Conservation (phyloP, 768 basidiomycete species). For the Strobilomyces confusus region DNA sequence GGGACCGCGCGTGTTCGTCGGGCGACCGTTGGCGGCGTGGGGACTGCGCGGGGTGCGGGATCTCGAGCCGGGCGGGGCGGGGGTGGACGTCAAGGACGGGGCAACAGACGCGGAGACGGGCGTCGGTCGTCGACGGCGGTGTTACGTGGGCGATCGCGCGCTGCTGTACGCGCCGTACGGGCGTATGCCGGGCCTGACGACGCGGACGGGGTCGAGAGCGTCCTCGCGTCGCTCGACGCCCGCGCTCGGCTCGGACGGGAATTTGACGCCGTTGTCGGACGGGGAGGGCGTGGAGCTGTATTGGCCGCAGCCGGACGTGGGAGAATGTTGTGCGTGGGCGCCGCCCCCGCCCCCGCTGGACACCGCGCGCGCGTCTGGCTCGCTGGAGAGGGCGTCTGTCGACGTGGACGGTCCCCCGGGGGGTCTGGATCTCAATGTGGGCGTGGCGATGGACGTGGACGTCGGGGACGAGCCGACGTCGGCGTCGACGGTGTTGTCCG, state of each 20-base stretch:
- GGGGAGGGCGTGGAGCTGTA: neutral
- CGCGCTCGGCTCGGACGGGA: conserved; percentile 9
- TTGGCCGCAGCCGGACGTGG: conserved; percentile 34
- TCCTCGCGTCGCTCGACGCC: conserved; percentile 13
- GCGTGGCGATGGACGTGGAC: neutral
- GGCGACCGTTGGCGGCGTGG: conserved; percentile 23
- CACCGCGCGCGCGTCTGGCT: too few species aligned
- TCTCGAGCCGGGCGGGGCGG: conserved; percentile 15
- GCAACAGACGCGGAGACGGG: neutral
- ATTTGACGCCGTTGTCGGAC: conserved; percentile 7
- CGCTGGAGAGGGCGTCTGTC: too few species aligned
- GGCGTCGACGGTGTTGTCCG: conserved; percentile 12
- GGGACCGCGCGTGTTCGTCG: conserved; percentile 24
- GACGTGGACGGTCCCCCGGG: neutral
- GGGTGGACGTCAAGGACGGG: conserved; percentile 15
- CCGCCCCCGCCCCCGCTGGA: conserved; percentile 9
- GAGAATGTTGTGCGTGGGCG: conserved; percentile 28
- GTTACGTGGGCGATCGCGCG: conserved; percentile 18
- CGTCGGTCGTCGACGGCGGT: neutral
- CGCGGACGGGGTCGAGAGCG: neutral
- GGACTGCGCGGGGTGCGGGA: conserved; percentile 19
- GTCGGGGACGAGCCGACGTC: neutral
- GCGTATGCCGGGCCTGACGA: neutral
- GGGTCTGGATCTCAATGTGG: too few species aligned
- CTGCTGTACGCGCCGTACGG: conserved; percentile 18